Evolutionary conservation across 148 eudicot genomes (phyloP).

Genomic region (Mesembryanthemum crystallinum): DNA sequence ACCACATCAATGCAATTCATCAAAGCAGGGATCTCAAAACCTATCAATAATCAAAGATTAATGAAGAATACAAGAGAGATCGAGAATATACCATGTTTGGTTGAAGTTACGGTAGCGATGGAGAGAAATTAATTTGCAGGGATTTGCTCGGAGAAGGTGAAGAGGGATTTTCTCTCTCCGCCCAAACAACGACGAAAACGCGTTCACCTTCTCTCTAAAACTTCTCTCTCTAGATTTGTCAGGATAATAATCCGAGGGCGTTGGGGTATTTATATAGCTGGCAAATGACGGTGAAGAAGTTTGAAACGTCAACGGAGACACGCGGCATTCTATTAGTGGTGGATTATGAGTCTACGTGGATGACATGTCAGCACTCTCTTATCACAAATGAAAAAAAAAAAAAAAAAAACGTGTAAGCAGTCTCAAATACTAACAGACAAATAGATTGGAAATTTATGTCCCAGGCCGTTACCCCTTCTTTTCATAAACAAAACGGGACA

Average conservation of each 20-base stretch:
- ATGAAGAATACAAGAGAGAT: neutral
- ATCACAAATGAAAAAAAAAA: too few relatives aligned
- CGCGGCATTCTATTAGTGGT: constrained; percentile 14
- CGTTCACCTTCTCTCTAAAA: neutral
- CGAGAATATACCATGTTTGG: constrained; percentile 24
- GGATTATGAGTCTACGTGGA: constrained; percentile 8
- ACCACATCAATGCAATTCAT: neutral
- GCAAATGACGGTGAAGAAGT: neutral
- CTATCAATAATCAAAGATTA: neutral
- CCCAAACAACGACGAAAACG: neutral
- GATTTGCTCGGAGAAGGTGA: constrained; percentile 12
- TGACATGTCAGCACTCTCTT: constrained; percentile 7
- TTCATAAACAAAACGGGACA: too few relatives aligned
- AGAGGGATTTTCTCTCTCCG: constrained; percentile 15
- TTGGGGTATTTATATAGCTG: neutral
- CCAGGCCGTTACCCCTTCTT: too few relatives aligned
- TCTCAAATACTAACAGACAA: too few relatives aligned
- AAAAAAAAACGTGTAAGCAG: too few relatives aligned
- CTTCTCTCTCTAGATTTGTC: neutral
- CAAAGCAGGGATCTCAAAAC: neutral
- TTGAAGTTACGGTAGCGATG: too few relatives aligned
- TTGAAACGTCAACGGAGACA: constrained; percentile 27
- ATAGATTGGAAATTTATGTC: too few relatives aligned
- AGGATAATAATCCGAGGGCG: neutral
- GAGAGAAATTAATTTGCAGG: neutral